Conservation (phyloP, 352 stramenopile species). For the Phytophthora palmivora region DNA sequence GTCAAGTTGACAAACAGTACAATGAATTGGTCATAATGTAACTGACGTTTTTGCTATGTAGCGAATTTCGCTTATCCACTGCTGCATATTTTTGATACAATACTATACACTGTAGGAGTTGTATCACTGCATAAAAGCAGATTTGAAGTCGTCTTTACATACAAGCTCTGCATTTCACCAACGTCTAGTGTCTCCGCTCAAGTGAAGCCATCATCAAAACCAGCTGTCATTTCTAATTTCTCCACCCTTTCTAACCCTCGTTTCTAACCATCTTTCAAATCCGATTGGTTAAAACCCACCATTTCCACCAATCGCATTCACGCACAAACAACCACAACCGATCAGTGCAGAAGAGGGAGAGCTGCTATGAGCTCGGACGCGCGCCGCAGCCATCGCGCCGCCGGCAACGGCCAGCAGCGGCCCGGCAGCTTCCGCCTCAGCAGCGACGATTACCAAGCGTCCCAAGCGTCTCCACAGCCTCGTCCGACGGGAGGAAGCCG, state of each 20-base stretch:
- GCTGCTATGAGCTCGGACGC: conserved; percentile 37
- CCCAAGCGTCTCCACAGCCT: conserved; percentile 13
- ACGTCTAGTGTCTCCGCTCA: too few relatives aligned
- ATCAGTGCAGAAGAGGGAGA: conserved; percentile 4
- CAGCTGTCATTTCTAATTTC: neutral
- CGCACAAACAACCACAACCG: conserved; percentile 6
- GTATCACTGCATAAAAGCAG: too few relatives aligned
- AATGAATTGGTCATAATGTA: too few relatives aligned
- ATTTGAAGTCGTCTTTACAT: too few relatives aligned
- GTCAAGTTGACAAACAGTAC: neutral
- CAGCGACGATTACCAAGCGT: conserved; percentile 18
- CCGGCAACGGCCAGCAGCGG: conserved; percentile 7
- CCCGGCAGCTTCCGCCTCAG: conserved; percentile 30
- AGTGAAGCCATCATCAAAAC: neutral
- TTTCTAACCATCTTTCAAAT: neutral
- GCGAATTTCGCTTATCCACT: too few relatives aligned
- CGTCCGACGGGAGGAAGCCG: neutral
- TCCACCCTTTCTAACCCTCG: neutral
- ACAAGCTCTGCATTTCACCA: too few relatives aligned
- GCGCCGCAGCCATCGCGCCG: conserved; percentile 27
- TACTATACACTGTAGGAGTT: too few relatives aligned
- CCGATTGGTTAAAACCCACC: neutral
- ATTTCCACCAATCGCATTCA: conserved; percentile 19
- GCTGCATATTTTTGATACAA: too few relatives aligned
- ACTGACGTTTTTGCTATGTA: too few relatives aligned